Percentiles rank a stretch among this genome's conserved stretches.
These are phyloP conservation scores for Centaurea solstitialis DNA, from an alignment of 129 eudicot species.

Conservation along the genomic window DNA sequence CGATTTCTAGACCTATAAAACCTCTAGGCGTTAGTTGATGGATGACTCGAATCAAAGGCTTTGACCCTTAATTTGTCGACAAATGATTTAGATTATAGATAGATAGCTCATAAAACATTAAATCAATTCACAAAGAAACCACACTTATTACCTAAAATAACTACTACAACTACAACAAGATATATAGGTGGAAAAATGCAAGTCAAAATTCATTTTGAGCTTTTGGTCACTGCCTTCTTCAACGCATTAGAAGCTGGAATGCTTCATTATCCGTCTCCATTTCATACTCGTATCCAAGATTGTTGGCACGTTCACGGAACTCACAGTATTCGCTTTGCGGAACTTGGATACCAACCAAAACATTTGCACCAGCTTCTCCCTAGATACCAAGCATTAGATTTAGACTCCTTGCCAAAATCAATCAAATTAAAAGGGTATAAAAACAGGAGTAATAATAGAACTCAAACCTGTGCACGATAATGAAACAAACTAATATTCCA, in stretches of 20 bases:
- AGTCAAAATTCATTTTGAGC: not conserved
- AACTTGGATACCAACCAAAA: constrained; percentile 90
- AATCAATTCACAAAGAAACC: not conserved
- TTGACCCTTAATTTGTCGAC: not conserved
- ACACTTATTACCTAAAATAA: not conserved
- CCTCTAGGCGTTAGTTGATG: too few relatives aligned
- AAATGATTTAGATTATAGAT: not conserved
- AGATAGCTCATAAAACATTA: not conserved
- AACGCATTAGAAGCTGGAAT: constrained; percentile 75
- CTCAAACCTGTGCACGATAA: constrained; percentile 88
- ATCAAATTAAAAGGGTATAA: not conserved
- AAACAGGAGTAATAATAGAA: not conserved
- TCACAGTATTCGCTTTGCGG: constrained; percentile 52
- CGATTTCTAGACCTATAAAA: too few relatives aligned
- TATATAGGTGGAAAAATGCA: not conserved
- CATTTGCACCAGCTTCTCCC: constrained; percentile 98
- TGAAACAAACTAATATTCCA: constrained; percentile 98
- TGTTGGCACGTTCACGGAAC: constrained; percentile 61
- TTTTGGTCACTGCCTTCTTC: constrained; percentile 31
- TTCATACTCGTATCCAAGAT: constrained; percentile 79
- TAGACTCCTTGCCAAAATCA: not conserved
- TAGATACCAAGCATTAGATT: constrained; percentile 15
- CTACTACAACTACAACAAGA: constrained; percentile 2
- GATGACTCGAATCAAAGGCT: not conserved
- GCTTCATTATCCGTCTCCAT: constrained; percentile 71